Percentiles rank a stretch among this genome's conserved stretches.
These are phyloP conservation scores for Phycomyces blakesleeanus DNA, from an alignment of 192 early-diverging fungal genomes.

Conservation along the genomic window DNA sequence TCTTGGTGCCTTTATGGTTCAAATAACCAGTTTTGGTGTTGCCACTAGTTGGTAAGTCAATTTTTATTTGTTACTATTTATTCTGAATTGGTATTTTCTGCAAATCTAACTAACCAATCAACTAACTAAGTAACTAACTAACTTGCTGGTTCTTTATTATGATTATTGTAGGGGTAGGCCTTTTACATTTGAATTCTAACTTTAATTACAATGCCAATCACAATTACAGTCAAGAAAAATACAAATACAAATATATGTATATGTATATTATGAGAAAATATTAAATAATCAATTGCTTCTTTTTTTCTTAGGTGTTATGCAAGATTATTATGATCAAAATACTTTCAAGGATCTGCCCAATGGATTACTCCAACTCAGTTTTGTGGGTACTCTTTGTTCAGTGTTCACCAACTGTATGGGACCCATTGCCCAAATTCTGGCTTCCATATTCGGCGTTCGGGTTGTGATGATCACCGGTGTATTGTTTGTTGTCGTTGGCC, in stretches of 20 bases:
- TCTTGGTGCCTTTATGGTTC: slow-evolving; percentile 39
- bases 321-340: slow-evolving; percentile 26
- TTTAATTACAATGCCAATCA: not conserved
- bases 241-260: too few relatives aligned
- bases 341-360: slow-evolving; percentile 18
- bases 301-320: slow-evolving; percentile 33
- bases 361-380: slow-evolving; percentile 16
- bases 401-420: slow-evolving; percentile 15
- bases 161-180: not conserved
- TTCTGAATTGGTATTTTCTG: not conserved
- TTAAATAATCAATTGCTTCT: not conserved
- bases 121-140: too few relatives aligned
- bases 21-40: slow-evolving; percentile 17
- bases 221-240: too few relatives aligned
- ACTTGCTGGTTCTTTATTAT: too few relatives aligned
- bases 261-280: too few relatives aligned
- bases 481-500: slow-evolving; percentile 7
- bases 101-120: too few relatives aligned
- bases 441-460: slow-evolving; percentile 12
- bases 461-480: slow-evolving; percentile 16
- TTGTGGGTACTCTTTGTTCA: slow-evolving; percentile 24
- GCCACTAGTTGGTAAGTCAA: slow-evolving; percentile 12
- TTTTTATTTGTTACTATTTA: not conserved
- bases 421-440: slow-evolving; percentile 18
- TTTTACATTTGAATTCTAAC: not conserved